Evolutionary conservation across 768 basidiomycete genomes (phyloP).

Genomic region (Auricularia auricula-judae): DNA sequence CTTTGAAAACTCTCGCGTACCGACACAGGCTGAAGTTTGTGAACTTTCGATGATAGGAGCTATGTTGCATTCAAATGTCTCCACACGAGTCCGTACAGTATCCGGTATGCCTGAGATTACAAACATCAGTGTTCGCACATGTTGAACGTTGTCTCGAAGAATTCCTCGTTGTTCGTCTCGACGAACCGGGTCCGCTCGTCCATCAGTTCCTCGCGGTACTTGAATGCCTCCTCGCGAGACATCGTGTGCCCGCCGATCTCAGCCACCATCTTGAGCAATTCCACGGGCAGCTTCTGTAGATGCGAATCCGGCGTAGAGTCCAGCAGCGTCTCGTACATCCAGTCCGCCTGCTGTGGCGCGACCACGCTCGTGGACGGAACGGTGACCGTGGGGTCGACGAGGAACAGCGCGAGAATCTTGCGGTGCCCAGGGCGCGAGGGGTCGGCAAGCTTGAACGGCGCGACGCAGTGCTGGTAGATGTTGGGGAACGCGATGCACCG

Average conservation of each 20-base stretch:
- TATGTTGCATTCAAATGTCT: too few species aligned
- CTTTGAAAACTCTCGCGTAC: too few species aligned
- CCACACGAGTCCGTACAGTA: too few species aligned
- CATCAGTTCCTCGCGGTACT: slow-evolving; percentile 21
- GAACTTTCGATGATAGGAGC: too few species aligned
- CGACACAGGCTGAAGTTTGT: too few species aligned
- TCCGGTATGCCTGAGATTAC: too few species aligned
- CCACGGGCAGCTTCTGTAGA: slow-evolving; percentile 28
- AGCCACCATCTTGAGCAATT: slow-evolving; percentile 34
- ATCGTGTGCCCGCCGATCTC: slow-evolving; percentile 29
- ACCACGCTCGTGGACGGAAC: slow-evolving; percentile 34
- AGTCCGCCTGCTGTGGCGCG: slow-evolving; percentile 38
- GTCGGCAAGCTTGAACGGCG: slow-evolving; percentile 27
- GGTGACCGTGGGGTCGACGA: slow-evolving; percentile 25
- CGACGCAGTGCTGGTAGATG: slow-evolving; percentile 22
- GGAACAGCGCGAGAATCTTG: slow-evolving; percentile 31
- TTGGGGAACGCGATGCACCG: slow-evolving; percentile 22
- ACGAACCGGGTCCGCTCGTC: slow-evolving; percentile 26
- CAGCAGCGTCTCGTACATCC: slow-evolving; percentile 27
- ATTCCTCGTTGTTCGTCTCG: slow-evolving; percentile 29
- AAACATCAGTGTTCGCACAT: slow-evolving; percentile 22
- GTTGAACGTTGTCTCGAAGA: slow-evolving; percentile 43
- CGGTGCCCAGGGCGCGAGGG: slow-evolving; percentile 25
- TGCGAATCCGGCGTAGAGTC: slow-evolving; percentile 25
- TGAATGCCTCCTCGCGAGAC: slow-evolving; percentile 26